Conservation (phyloP, 169 alveolate species). For the Plasmodium gaboni region DNA sequence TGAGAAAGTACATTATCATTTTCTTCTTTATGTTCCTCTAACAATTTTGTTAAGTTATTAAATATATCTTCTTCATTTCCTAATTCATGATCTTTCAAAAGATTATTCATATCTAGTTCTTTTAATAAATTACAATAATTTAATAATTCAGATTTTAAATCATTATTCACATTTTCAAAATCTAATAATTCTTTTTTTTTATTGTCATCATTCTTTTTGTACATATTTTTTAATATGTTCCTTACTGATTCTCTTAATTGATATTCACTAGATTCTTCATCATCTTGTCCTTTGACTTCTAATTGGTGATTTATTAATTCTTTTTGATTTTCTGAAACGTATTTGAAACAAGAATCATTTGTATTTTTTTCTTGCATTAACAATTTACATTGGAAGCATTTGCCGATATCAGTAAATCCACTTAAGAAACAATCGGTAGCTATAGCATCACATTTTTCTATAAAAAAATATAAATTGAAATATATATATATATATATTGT, state of each 20-base stretch:
- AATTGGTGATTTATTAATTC: background rate
- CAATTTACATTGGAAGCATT: slow-evolving; percentile 27
- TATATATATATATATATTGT: too few species aligned
- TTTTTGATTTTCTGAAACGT: background rate
- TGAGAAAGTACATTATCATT: background rate
- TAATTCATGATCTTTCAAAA: background rate
- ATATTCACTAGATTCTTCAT: slow-evolving; percentile 17
- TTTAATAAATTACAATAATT: background rate
- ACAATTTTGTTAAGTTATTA: slow-evolving; percentile 1
- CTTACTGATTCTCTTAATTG: background rate
- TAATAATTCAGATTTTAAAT: background rate
- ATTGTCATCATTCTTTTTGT: background rate
- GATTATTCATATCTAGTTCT: background rate
- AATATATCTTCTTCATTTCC: background rate
- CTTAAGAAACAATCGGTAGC: slow-evolving; percentile 16
- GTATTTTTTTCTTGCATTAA: background rate
- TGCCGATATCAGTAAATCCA: slow-evolving; percentile 41
- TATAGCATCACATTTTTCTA: slow-evolving; percentile 14
- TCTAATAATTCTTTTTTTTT: background rate
- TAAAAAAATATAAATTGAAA: background rate
- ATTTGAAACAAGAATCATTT: background rate
- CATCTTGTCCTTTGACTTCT: background rate
- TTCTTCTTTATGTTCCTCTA: background rate
- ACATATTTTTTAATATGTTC: background rate
- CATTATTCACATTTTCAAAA: background rate